These are phyloP conservation scores for Fusarium continuum DNA, from an alignment of 2,329 filamentous ascomycete genomes.

Conservation along the genomic window DNA sequence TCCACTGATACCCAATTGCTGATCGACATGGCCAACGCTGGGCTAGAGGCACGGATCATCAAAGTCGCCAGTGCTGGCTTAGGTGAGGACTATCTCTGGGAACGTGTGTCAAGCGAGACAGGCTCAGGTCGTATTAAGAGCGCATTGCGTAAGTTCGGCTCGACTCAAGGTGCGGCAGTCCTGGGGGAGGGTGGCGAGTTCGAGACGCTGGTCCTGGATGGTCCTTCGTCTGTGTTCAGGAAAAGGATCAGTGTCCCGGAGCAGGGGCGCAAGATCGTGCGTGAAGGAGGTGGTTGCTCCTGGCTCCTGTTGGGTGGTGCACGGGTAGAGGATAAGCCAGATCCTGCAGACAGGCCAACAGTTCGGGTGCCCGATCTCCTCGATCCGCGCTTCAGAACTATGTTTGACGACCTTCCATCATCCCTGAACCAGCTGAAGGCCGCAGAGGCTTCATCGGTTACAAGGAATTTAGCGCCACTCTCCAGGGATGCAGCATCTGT, in stretches of 20 bases:
- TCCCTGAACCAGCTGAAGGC: conserved; percentile 7
- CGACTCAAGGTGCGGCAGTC: conserved; percentile 70
- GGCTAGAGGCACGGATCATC: conserved; percentile 88
- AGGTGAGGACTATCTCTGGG: conserved; percentile 82
- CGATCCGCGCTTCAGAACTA: conserved; percentile 66
- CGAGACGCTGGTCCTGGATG: conserved; percentile 89
- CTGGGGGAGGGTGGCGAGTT: conserved; percentile 96
- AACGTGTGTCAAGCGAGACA: conserved; percentile 71
- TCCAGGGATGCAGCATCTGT: conserved; percentile 5
- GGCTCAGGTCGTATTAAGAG: conserved; percentile 59
- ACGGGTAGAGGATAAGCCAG: conserved; percentile 57
- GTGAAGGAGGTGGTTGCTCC: conserved; percentile 80
- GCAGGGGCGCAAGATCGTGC: conserved; percentile 61
- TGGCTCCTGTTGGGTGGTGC: conserved; percentile 72
- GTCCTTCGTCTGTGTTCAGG: conserved; percentile 77
- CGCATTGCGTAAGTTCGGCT: conserved; percentile 73
- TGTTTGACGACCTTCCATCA: conserved; percentile 49
- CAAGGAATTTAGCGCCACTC: conserved; percentile 1
- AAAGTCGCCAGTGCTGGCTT: conserved; percentile 94
- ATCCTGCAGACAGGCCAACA: conserved; percentile 22
- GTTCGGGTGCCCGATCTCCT: conserved; percentile 71
- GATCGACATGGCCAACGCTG: conserved; percentile 79
- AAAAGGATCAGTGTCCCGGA: conserved; percentile 71
- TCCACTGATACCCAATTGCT: conserved; percentile 68
- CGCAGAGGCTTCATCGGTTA: conserved; percentile 4